phyloP scores from a whole-genome alignment of 306 rosid genomes.

The Corylus americana region DNA sequence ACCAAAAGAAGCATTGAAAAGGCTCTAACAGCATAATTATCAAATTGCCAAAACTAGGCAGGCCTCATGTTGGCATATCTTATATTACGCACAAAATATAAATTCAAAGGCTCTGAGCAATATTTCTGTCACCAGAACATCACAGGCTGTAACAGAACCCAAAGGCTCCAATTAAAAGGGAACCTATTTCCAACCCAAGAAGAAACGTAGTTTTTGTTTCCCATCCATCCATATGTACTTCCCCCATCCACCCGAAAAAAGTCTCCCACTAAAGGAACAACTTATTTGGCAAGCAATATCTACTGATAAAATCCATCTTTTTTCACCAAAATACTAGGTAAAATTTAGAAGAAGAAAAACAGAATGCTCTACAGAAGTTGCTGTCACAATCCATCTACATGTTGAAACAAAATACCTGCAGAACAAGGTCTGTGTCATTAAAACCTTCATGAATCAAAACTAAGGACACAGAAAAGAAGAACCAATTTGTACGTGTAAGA shows the following conservation, averaged over 20 bases:
- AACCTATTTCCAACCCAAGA: conserved; percentile 1
- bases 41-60: neutral
- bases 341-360: conserved; percentile 36
- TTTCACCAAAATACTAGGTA: conserved; percentile 34
- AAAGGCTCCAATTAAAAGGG: conserved; percentile 6
- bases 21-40: neutral
- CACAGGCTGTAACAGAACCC: neutral
- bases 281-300: conserved; percentile 37
- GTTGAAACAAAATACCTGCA: conserved; percentile 62
- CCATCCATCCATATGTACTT: conserved; percentile 19
- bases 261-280: conserved; percentile 33
- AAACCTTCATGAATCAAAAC: conserved; percentile 16
- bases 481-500: neutral
- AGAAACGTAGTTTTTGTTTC: neutral
- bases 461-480: conserved; percentile 5
- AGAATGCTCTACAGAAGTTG: conserved; percentile 39
- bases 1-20: neutral
- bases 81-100: neutral
- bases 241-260: conserved; percentile 7
- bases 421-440: conserved; percentile 23
- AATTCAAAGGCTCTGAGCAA: neutral
- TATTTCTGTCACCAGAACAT: neutral
- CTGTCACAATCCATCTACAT: conserved; percentile 44
- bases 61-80: neutral
- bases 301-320: conserved; percentile 45